These are phyloP conservation scores for Crepidotus variabilis DNA, from an alignment of 768 basidiomycete genomes.

Conservation along the genomic window DNA sequence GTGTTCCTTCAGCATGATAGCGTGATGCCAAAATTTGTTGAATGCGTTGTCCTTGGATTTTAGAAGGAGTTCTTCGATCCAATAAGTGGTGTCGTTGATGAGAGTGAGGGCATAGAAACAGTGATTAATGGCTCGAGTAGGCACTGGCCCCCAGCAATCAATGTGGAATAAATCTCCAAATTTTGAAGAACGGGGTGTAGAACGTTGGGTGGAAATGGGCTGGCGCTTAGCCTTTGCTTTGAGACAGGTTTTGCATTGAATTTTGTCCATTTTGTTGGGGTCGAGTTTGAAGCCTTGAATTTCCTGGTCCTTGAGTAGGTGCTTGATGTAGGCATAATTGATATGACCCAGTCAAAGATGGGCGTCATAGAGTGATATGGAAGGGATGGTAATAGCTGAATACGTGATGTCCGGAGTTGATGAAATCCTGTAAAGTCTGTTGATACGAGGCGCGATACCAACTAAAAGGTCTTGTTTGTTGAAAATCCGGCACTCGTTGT, in stretches of 20 bases:
- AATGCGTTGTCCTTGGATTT: not conserved
- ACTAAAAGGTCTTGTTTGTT: not conserved
- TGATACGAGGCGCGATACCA: not conserved
- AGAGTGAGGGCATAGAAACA: not conserved
- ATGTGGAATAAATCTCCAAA: conserved; percentile 2
- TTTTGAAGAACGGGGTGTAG: not conserved
- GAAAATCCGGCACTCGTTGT: not conserved
- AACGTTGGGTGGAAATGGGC: not conserved
- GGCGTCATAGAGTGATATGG: not conserved
- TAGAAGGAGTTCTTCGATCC: not conserved
- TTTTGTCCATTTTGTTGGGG: not conserved
- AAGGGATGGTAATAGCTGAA: not conserved
- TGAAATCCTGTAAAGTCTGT: not conserved
- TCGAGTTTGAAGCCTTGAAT: conserved; percentile 3
- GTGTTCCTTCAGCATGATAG: not conserved
- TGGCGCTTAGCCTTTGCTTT: not conserved
- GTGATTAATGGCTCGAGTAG: not conserved
- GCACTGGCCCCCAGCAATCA: conserved; percentile 3
- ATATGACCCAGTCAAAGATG: conserved; percentile 3
- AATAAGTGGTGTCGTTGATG: not conserved
- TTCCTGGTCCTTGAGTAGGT: not conserved
- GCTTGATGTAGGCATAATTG: conserved; percentile 1
- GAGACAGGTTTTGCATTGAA: not conserved
- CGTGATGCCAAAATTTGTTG: not conserved
- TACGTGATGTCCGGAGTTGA: not conserved